phyloP scores from a whole-genome alignment of 352 stramenopile species.

The Aphanomyces stellatus region DNA sequence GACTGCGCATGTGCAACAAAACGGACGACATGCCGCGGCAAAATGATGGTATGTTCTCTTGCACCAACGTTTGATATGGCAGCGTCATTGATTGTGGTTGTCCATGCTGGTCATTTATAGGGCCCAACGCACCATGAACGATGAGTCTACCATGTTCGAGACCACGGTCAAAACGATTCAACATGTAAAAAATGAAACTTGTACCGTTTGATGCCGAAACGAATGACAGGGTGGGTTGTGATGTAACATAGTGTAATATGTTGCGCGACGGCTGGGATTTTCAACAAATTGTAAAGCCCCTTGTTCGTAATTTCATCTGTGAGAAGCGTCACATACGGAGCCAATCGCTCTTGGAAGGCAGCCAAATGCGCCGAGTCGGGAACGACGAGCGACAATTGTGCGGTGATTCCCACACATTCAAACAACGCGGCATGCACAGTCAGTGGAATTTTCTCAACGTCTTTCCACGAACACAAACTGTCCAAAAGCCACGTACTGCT shows the following conservation, averaged over 20 bases:
- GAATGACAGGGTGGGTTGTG: slow-evolving; percentile 43
- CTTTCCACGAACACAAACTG: slow-evolving; percentile 46
- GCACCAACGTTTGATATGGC: neutral
- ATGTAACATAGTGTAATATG: slow-evolving; percentile 66
- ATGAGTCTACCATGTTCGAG: too few species aligned
- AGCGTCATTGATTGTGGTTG: too few species aligned
- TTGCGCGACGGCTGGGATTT: slow-evolving; percentile 72
- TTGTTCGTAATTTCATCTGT: slow-evolving; percentile 65
- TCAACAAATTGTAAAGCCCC: slow-evolving; percentile 60
- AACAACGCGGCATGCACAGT: slow-evolving; percentile 73
- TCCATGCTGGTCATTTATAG: neutral
- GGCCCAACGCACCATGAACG: neutral
- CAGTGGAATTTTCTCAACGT: slow-evolving; percentile 64
- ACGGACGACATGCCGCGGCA: neutral
- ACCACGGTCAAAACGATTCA: too few species aligned
- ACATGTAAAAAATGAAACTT: neutral
- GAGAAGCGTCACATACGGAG: slow-evolving; percentile 56
- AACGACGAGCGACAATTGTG: slow-evolving; percentile 59
- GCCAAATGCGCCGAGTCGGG: slow-evolving; percentile 24
- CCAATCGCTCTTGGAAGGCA: slow-evolving; percentile 21
- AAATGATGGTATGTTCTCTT: slow-evolving; percentile 8
- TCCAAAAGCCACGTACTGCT: slow-evolving; percentile 55
- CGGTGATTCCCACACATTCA: slow-evolving; percentile 64
- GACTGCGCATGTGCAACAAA: slow-evolving; percentile 5
- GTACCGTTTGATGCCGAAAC: slow-evolving; percentile 65